Evolutionary conservation across 768 basidiomycete species (phyloP), one percentile per base, ranked within the genome.

Genomic region (Strobilomyces dryophilus): DNA sequence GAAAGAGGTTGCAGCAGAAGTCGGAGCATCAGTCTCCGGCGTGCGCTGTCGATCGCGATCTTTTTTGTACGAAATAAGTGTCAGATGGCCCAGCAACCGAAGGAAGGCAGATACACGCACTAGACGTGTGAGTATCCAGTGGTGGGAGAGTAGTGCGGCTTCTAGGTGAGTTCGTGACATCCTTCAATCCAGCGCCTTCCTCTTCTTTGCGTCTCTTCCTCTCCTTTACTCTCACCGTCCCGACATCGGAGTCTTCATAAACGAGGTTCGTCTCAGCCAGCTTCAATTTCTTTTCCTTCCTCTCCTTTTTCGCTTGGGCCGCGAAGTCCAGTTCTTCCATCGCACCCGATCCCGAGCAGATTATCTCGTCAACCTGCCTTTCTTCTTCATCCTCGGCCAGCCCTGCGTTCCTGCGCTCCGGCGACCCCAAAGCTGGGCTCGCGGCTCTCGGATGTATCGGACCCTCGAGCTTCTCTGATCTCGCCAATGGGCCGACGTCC

Each of bases 341-440:
- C 20, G 32, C 27, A 56, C 26, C 51, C 15, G 57, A 52, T 26
- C 60, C 50, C 42, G 57, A 53, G 15, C 15, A 43, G 32, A 64
- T 61, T 37, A 53, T 65, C 55, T 63, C 61, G 18, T 66, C 66
- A n/a, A 65, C 63, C 47, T 71, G 75, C 37, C 69, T 74, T 56
- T 84, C 84, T 50, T 80, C 83, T 35, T 84, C 81, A 26, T 76
- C 74, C 52, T 80, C 81, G 5, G 79, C 82, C 10, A 80, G 62
- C 0, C 76, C 82, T 12, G 82, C 81, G 52, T 77, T 76, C 57
- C 78, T 69, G 42, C 81, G 76, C 20, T 74, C 60, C 29, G 84
- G 83, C 2, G 82, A 85, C 7, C 83, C 86, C 58, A 84, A 82
- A 1, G 84, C 83, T 3, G 86, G 87, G 57, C 85, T 88, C 1